Evolutionary conservation across 352 stramenopile species (phyloP), one percentile per base, ranked within the genome.

Genomic region (Globisporangium recalcitrans): DNA sequence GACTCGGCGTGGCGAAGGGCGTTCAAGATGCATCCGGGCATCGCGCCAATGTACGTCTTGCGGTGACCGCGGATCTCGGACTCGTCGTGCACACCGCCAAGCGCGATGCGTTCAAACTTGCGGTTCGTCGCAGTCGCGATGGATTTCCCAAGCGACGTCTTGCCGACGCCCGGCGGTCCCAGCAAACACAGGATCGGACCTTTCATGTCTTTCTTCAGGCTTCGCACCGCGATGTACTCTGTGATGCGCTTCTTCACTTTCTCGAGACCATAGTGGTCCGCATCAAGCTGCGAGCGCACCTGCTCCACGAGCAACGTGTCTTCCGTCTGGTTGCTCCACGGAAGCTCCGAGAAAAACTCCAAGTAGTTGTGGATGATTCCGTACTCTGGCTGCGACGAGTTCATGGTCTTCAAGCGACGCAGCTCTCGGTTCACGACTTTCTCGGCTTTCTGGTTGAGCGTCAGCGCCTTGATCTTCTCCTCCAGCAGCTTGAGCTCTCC

Each of bases 111-210:
- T 58, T 91, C 74, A 40, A 96, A 90, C 36, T 87, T 83, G 56
- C 87, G 77, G 47, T 87, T 82, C 13, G 84, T 91, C 2, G 85
- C 81, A 6, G 71, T 64, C 22, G 87, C 85, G 60, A 96, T 89
- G 10, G 83, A 93, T 60, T 89, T 87, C 26, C 80, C 87, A 1
- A 96, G 62, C 13, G 83, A 93, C 5, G 87, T 96, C 62, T 96
- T 96, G 16, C 85, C 87, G 19, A 94, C 85, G 10, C 85, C 87
- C 11, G 88, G 88, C 8, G 90, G 88, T 1, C 88, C 87, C 9
- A 95, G 74, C 14, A 97, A 79, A 65, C 88, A 97, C 52, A 97
- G 58, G 63, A 97, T 97, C 8, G 88, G 82, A 2, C 88, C 88
- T 60, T 90, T 88, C 78, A 91, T 88, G 62, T 90, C 74, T 27